Evolutionary conservation across 345 rosid species (phyloP).

Genomic region (Turnera subulata): DNA sequence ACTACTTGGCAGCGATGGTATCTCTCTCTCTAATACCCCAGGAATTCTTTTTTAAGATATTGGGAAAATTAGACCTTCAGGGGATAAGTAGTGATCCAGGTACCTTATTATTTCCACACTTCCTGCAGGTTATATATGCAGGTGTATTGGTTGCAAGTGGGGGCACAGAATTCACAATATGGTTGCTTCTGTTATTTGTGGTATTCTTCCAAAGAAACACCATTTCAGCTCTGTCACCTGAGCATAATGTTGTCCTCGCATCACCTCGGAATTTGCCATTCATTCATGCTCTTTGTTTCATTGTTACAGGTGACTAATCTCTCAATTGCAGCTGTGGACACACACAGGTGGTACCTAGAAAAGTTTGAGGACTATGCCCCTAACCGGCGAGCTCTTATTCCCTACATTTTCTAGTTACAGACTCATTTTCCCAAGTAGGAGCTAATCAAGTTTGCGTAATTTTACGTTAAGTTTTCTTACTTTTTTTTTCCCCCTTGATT

Average conservation of each 20-base stretch:
- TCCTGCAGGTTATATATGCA: slow-evolving; percentile 53
- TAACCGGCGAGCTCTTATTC: slow-evolving; percentile 47
- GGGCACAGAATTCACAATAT: slow-evolving; percentile 55
- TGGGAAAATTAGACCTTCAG: neutral
- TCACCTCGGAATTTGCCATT: too few relatives aligned
- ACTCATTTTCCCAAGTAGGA: too few relatives aligned
- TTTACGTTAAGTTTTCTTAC: too few relatives aligned
- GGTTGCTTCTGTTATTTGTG: slow-evolving; percentile 65
- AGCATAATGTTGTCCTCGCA: neutral
- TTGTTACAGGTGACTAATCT: slow-evolving; percentile 63
- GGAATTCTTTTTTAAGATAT: neutral
- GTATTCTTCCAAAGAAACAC: slow-evolving; percentile 21
- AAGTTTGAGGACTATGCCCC: slow-evolving; percentile 64
- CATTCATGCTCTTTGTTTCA: neutral
- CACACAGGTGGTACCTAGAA: slow-evolving; percentile 61
- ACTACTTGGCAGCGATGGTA: slow-evolving; percentile 83
- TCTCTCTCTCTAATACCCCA: too few relatives aligned
- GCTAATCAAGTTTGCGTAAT: too few relatives aligned
- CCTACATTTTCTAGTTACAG: slow-evolving; percentile 10
- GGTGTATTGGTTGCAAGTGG: slow-evolving; percentile 77
- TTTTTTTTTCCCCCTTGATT: too few relatives aligned
- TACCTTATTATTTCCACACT: neutral
- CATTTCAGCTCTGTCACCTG: neutral
- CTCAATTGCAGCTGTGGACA: slow-evolving; percentile 57
- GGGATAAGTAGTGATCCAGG: neutral